These are phyloP conservation scores for Talaromyces ruber DNA, from an alignment of 495 filamentous ascomycete species.

Conservation along the genomic window DNA sequence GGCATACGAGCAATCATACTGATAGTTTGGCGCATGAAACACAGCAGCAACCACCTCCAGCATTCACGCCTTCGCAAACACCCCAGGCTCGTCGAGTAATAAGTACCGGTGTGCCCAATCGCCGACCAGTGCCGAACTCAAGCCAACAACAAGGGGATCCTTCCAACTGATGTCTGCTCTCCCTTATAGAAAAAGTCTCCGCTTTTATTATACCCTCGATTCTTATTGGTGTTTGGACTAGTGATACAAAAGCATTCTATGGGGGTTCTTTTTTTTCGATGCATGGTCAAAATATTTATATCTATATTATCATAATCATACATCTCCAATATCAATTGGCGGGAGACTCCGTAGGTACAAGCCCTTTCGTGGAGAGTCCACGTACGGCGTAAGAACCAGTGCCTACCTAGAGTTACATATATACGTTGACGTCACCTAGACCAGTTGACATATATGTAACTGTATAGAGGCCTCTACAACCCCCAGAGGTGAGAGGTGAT, in stretches of 20 bases:
- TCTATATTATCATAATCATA: not conserved
- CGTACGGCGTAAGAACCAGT: no score
- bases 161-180: not conserved
- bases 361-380: no score
- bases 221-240: not conserved
- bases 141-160: not conserved
- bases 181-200: not conserved
- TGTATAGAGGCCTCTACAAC: no score
- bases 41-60: not conserved
- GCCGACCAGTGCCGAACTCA: conserved; percentile 7
- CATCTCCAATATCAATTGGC: no score
- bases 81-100: not conserved
- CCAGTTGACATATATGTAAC: no score
- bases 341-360: no score
- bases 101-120: conserved; percentile 4
- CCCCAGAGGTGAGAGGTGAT: no score
- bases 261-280: not conserved
- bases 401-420: no score
- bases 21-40: not conserved
- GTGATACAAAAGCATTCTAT: not conserved
- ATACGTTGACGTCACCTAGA: no score
- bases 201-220: not conserved
- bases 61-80: not conserved
- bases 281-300: not conserved
- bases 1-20: not conserved